Percentiles rank a stretch among this genome's conserved stretches.
Conservation (phyloP, 2,329 filamentous ascomycete species). For the Lachnellula occidentalis region DNA sequence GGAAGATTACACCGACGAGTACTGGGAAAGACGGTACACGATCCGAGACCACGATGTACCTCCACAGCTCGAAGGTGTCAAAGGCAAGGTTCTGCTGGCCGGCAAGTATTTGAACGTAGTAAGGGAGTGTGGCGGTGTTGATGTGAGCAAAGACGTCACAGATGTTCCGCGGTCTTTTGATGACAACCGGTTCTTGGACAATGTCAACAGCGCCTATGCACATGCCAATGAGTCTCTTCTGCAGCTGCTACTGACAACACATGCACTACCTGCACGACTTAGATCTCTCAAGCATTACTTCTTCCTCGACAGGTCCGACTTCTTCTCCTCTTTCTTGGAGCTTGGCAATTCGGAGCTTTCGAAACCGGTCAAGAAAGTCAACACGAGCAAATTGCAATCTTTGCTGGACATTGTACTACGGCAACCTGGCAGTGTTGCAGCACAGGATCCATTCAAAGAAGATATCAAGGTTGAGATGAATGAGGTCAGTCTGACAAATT, state of each 20-base stretch:
- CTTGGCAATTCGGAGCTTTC: slow-evolving; percentile 83
- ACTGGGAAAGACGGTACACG: slow-evolving; percentile 97
- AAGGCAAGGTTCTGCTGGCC: slow-evolving; percentile 92
- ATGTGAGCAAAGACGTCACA: slow-evolving; percentile 80
- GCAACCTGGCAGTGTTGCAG: slow-evolving; percentile 81
- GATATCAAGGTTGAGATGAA: slow-evolving; percentile 97
- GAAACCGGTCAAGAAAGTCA: slow-evolving; percentile 77
- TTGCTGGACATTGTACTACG: slow-evolving; percentile 60
- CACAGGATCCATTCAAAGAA: slow-evolving; percentile 90
- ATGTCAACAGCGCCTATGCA: slow-evolving; percentile 91
- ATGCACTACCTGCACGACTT: slow-evolving; percentile 80
- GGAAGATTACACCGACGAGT: slow-evolving; percentile 97
- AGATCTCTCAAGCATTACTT: slow-evolving; percentile 97
- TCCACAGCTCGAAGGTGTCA: slow-evolving; percentile 83
- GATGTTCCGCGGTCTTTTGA: slow-evolving; percentile 90
- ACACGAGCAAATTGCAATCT: slow-evolving; percentile 71
- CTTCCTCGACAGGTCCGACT: slow-evolving; percentile 96
- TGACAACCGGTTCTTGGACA: slow-evolving; percentile 86
- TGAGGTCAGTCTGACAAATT: slow-evolving; percentile 81
- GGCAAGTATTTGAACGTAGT: slow-evolving; percentile 99
- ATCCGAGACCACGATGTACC: slow-evolving; percentile 88
- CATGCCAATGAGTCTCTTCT: slow-evolving; percentile 93
- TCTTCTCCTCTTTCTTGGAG: slow-evolving; percentile 97
- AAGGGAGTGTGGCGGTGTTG: slow-evolving; percentile 91
- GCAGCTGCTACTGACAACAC: slow-evolving; percentile 84